These are phyloP conservation scores for Fusarium euwallaceae DNA, from an alignment of 2,329 filamentous ascomycete species.

Conservation along the genomic window DNA sequence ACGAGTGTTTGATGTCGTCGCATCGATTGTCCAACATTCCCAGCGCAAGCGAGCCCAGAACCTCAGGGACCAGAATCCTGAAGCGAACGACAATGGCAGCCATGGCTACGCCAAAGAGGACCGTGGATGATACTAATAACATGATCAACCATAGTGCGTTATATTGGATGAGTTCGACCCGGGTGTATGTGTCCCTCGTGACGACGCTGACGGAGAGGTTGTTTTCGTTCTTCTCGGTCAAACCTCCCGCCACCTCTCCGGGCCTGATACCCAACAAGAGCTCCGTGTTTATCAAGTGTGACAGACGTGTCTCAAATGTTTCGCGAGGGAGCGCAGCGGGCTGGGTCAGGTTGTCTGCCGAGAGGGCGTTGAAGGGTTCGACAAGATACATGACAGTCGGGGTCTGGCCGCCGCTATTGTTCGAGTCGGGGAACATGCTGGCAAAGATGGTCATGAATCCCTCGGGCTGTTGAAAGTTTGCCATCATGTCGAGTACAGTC, in stretches of 20 bases:
- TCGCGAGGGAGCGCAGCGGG: background rate
- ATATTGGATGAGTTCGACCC: background rate
- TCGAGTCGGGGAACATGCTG: too few relatives aligned
- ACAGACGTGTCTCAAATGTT: background rate
- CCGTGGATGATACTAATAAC: background rate
- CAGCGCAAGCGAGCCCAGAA: background rate
- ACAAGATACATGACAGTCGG: background rate
- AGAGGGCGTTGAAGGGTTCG: background rate
- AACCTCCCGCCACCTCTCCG: background rate
- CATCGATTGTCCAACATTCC: background rate
- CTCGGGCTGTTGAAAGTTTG: background rate
- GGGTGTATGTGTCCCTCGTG: background rate
- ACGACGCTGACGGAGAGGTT: background rate
- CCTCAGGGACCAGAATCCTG: background rate
- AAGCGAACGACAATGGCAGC: background rate
- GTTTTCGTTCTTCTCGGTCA: background rate
- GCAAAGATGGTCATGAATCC: background rate
- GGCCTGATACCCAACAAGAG: background rate
- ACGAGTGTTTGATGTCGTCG: background rate
- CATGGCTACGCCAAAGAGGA: background rate
- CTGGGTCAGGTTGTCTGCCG: background rate
- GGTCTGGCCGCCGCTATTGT: background rate
- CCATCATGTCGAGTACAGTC: background rate
- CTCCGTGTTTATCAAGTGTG: background rate
- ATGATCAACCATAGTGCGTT: background rate